Base-by-base conservation (phyloP, 768 basidiomycete genomes). In the Tylopilus subfusipes region DNA sequence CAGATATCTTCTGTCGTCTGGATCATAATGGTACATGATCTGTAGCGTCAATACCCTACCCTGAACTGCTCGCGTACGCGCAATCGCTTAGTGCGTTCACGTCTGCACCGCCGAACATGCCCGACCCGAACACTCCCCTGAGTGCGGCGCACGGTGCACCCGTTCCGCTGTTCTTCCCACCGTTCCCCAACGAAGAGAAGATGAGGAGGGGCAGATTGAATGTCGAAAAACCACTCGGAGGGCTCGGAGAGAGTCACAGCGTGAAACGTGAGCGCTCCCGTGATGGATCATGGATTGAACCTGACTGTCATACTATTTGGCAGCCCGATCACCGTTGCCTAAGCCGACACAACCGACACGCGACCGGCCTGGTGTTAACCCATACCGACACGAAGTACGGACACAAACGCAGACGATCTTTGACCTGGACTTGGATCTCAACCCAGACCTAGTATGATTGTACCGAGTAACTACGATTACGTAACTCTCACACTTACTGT, bases 111-210 rank as follows among this genome's bases (percentile, higher is more conserved):
- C 91, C 91, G 11, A 90, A 90, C 64, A 87, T 91, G 83, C 88
- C 88, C 21, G 88, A 90, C 62, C 78, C 84, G 44, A 76, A 76
- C 24, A 72, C 82, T 6, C 84, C 86, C 1, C 33, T 55, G 29
- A 53, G 29, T 18, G 52, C 58, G 36, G 12, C 58, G 48, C 86
- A 86, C 10, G 88, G 87, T 61, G 84, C 84, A 12, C 86, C 87
- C 1, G 84, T 85, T 18, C 88, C 86, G 18, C 66, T 90, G 39
- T 92, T 93, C 78, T 91, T 92, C 73, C 90, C 90, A 34, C 92
- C 92, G 12, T 93, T 92, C 69, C 91, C 91, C 1, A 92, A 91
- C 64, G 90, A 92, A 72, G 91, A 92, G 68, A 93, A 90, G 71
- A 91, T 93, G 88, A 84, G 90, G 48, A 79, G 85, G 24, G 91